Evolutionary conservation across 2,329 filamentous ascomycete species (phyloP).

Genomic region (Epichloe bromicola): DNA sequence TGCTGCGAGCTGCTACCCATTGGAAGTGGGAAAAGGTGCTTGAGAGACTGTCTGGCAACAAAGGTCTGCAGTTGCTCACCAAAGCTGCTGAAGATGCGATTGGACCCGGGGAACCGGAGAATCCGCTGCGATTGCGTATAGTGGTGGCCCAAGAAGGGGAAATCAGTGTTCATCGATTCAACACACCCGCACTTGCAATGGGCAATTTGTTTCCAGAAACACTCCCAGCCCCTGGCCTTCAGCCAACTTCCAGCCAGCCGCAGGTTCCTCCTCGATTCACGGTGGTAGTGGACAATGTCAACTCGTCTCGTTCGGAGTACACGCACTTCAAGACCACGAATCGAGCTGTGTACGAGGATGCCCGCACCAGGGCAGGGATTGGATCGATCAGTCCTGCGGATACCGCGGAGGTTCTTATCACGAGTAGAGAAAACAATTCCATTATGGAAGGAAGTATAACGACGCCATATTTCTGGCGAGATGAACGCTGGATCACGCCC

Average conservation of each 20-base stretch:
- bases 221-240: constrained; percentile 32
- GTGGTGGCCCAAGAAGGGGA: constrained; percentile 36
- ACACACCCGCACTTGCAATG: constrained; percentile 26
- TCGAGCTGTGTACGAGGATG: constrained; percentile 57
- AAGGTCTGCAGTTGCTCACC: constrained; percentile 30
- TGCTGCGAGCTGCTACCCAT: constrained; percentile 49
- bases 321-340: constrained; percentile 80
- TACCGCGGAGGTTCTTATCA: constrained; percentile 60
- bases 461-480: constrained; percentile 68
- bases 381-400: constrained; percentile 34
- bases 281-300: constrained; percentile 30
- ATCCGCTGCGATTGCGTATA: constrained; percentile 39
- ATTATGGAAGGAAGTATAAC: constrained; percentile 81
- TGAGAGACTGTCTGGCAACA: constrained; percentile 28
- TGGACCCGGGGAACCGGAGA: constrained; percentile 14
- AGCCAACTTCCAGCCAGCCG: constrained; percentile 11
- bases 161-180: constrained; percentile 28
- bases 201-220: constrained; percentile 43
- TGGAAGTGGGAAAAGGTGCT: constrained; percentile 41
- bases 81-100: constrained; percentile 23
- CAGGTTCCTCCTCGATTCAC: constrained; percentile 22
- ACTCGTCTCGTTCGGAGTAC: constrained; percentile 41
- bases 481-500: constrained; percentile 68
- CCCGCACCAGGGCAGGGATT: constrained; percentile 50
- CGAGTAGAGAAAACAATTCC: constrained; percentile 44